Conservation (phyloP, 345 rosid genomes). For the Lepidium didymum region DNA sequence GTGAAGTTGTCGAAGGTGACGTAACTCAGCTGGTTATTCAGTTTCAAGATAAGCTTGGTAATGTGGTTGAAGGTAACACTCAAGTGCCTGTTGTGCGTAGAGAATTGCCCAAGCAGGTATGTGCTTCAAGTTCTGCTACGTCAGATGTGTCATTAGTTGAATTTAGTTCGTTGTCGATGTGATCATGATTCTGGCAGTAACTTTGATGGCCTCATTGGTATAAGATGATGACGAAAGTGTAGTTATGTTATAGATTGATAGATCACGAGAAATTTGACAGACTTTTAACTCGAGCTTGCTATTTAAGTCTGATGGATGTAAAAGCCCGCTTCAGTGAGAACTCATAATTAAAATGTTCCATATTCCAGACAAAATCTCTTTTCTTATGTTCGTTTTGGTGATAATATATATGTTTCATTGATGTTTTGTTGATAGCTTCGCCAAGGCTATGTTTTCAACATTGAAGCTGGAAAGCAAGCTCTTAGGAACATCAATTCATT, state of each 20-base stretch:
- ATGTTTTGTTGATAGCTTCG: constrained; percentile 53
- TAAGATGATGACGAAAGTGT: background rate
- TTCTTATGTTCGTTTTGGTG: constrained; percentile 3
- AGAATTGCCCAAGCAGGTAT: constrained; percentile 82
- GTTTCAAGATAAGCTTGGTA: constrained; percentile 92
- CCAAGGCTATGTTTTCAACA: constrained; percentile 82
- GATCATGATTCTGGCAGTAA: background rate
- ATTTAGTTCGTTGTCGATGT: background rate
- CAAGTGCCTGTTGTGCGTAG: constrained; percentile 69
- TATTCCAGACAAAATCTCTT: background rate
- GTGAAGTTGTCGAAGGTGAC: constrained; percentile 99
- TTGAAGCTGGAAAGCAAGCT: constrained; percentile 91
- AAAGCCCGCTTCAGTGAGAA: background rate
- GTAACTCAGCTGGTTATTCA: constrained; percentile 73
- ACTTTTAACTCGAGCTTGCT: background rate
- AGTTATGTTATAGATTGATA: background rate
- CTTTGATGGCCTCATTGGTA: background rate
- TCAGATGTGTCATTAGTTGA: background rate
- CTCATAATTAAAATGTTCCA: background rate
- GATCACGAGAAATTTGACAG: background rate
- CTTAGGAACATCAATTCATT: constrained; percentile 79
- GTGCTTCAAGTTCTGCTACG: background rate
- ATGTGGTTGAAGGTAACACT: constrained; percentile 91
- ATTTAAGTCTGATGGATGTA: background rate
- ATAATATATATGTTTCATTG: constrained; percentile 21